A percentile compares a stretch with the other conserved stretches of the same genome.
Conservation (phyloP, 805 yeast species). For the Suhomyces prunicola region DNA sequence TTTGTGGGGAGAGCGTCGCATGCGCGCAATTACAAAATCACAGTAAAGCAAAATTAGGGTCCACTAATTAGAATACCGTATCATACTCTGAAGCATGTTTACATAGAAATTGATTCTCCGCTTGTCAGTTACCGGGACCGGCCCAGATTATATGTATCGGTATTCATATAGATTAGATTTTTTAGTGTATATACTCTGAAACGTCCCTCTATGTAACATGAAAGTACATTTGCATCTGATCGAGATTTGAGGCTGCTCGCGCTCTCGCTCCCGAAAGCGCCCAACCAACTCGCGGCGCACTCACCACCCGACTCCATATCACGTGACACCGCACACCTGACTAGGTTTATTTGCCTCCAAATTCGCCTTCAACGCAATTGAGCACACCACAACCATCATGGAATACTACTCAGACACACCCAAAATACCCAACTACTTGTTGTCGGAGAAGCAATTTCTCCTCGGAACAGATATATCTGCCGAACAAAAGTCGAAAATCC, state of each 20-base stretch:
- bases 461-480: conserved; percentile 37
- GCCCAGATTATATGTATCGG: too few relatives aligned
- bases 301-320: too few relatives aligned
- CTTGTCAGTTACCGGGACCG: not conserved
- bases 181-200: too few relatives aligned
- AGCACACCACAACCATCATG: conserved; percentile 4
- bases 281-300: too few relatives aligned
- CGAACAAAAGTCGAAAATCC: conserved; percentile 41
- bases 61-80: too few relatives aligned
- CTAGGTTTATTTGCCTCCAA: not conserved
- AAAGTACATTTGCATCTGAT: not conserved
- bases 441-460: conserved; percentile 77
- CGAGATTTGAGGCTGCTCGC: not conserved
- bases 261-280: not conserved
- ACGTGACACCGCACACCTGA: too few relatives aligned
- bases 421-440: conserved; percentile 74
- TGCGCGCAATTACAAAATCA: not conserved
- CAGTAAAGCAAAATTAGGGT: not conserved
- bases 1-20: not conserved
- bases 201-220: not conserved
- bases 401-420: conserved; percentile 47
- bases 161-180: too few relatives aligned
- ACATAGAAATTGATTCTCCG: too few relatives aligned
- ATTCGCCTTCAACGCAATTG: conserved; percentile 1
- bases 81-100: too few relatives aligned